These are phyloP conservation scores for Sphaceloma murrayae DNA, from an alignment of 2,329 filamentous ascomycete genomes.

Conservation along the genomic window DNA sequence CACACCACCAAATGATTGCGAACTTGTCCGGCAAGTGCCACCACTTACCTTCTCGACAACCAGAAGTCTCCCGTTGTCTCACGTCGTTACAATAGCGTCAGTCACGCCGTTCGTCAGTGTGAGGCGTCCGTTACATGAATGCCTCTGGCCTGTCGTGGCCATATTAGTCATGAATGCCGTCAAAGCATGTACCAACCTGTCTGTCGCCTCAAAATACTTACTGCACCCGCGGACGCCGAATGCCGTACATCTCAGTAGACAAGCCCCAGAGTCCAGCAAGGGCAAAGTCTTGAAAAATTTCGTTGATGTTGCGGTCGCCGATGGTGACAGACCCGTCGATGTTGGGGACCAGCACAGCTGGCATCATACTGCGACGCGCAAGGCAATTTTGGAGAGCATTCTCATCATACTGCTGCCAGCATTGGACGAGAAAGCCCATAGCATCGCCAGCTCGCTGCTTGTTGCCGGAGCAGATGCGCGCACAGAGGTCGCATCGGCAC, in stretches of 20 bases:
- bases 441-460: neutral
- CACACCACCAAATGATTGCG: neutral
- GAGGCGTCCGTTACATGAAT: slow-evolving; percentile 11
- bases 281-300: neutral
- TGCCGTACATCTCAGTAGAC: neutral
- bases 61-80: too few relatives aligned
- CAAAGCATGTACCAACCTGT: too few relatives aligned
- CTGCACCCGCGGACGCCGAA: neutral
- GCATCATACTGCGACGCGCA: neutral
- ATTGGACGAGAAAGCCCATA: neutral
- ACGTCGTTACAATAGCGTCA: too few relatives aligned
- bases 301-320: neutral
- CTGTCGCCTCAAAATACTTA: neutral
- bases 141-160: neutral
- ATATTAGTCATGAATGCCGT: neutral
- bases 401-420: neutral
- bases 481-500: neutral
- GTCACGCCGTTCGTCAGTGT: neutral
- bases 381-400: neutral
- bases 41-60: neutral
- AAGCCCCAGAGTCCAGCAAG: neutral
- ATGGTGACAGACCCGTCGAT: neutral
- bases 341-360: neutral
- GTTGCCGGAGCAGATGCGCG: neutral
- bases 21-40: neutral